phyloP scores from a whole-genome alignment of 805 yeast species.

The Cyberlindnera galapagoensis region DNA sequence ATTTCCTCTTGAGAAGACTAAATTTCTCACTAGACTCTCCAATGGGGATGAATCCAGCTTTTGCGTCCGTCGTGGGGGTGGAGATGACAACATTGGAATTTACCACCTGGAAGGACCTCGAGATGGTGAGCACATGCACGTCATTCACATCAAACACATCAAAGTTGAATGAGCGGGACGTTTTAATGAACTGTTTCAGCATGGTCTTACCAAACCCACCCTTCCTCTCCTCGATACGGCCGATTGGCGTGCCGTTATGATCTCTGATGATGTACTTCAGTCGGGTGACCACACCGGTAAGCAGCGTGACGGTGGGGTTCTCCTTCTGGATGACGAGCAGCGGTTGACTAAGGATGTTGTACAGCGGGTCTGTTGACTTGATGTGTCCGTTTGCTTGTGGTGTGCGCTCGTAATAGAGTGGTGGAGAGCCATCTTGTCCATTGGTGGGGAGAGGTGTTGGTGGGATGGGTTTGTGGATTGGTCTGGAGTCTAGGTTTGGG shows the following conservation, averaged over 20 bases:
- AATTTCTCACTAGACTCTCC: slow-evolving; percentile 89
- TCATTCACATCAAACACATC: slow-evolving; percentile 62
- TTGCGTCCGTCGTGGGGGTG: slow-evolving; percentile 45
- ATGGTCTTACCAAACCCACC: slow-evolving; percentile 43
- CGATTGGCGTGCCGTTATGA: slow-evolving; percentile 63
- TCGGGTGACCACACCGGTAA: slow-evolving; percentile 85
- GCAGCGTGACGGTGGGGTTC: slow-evolving; percentile 76
- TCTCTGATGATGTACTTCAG: slow-evolving; percentile 70
- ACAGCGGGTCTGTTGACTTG: slow-evolving; percentile 56
- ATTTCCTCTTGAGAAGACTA: slow-evolving; percentile 89
- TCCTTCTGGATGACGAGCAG: slow-evolving; percentile 80
- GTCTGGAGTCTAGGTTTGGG: too few relatives aligned
- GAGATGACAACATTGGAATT: slow-evolving; percentile 77
- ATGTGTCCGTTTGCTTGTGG: too few relatives aligned
- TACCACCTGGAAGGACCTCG: slow-evolving; percentile 76
- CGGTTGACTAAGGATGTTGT: slow-evolving; percentile 63
- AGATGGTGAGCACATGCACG: slow-evolving; percentile 52
- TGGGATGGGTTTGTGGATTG: too few relatives aligned
- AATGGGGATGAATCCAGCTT: too few relatives aligned
- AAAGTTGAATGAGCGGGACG: slow-evolving; percentile 79
- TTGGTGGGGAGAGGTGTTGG: too few relatives aligned
- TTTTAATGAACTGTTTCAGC: slow-evolving; percentile 69
- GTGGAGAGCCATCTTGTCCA: too few relatives aligned
- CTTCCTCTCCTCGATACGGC: slow-evolving; percentile 77
- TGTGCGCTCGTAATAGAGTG: too few relatives aligned